Base-by-base conservation (phyloP, 2,329 filamentous ascomycete genomes). In the Tolypocladium ovalisporum region DNA sequence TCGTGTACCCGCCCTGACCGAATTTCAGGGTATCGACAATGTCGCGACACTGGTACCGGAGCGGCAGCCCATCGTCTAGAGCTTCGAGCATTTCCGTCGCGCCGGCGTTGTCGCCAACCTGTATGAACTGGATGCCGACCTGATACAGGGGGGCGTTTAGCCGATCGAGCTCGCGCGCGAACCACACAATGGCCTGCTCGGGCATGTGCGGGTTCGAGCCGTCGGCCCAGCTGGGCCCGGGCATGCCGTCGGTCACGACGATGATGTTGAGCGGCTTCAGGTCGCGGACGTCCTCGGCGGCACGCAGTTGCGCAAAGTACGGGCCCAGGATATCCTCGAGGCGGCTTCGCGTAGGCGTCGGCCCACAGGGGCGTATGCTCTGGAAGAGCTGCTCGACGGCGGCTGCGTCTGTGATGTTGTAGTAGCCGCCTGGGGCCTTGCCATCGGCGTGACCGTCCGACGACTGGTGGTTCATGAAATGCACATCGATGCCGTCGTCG, bases 91-190 rank as follows among this genome's bases (percentile, higher is more conserved):
- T 84, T 62, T 78, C 72, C 1, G 79, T 77, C 0, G 92, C 93
- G 0, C 71, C 75, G 0, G 73, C 67, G 63, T 96, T 89, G 54
- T 82, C 79, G 57, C 94, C 93, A 51, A 97, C 88, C 73, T 97
- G 93, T 77, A 97, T 96, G 76, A 97, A 97, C 70, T 97, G 93
- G 57, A 97, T 84, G 37, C 93, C 93, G 10, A 97, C 77, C 74
- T 97, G 94, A 77, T 88, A 88, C 1, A 85, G 79, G 4, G 87
- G 84, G 0, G 90, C 90, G 10, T 85, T 79, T 9, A 88, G 70
- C 55, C 72, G 72, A 66, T 94, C 87, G 36, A 97, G 81, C 66
- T 83, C 85, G 70, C 79, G 79, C 0, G 91, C 93, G 1, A 82
- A 77, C 4, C 73, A 70, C 44, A 89, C 75, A 53, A 97, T 84